Evolutionary conservation across 495 filamentous ascomycete genomes (phyloP), one percentile per base, ranked within the genome.

Genomic region (Podospora australis): DNA sequence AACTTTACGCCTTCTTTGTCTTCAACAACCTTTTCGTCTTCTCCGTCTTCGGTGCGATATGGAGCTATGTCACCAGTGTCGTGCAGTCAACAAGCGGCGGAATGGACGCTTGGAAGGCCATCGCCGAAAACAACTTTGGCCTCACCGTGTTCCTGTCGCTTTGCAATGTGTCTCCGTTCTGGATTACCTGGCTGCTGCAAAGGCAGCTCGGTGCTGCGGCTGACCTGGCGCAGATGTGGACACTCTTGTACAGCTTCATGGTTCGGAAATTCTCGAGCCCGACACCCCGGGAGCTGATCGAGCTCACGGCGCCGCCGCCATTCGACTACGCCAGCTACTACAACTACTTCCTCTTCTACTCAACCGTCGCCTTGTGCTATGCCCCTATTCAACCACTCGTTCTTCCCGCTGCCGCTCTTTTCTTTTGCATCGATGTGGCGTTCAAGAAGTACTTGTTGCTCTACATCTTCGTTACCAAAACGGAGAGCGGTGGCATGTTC

Each of bases 261-360:
- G 77, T 80, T 49, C 84, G 87, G 54, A 90, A 81, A 14, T 95
- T 95, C 57, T 78, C 87, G 43, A 78, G 76, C 44, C 91, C 92
- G 2, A 99, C 92, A 6, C 94, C 92, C 32, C 80, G 92, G 34
- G 86, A 99, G 64, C 73, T 88, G 54, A 97, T 97, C 57, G 88
- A 96, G 59, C 82, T 90, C 68, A 94, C 91, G 6, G 94, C 94
- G 32, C 92, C 92, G 38, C 88, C 86, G 2, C 68, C 86, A 9
- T 96, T 99, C 65, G 90, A 96, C 56, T 98, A 96, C 58, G 88
- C 92, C 42, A 88, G 79, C 50, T 96, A 97, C 69, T 97, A 96
- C 73, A 97, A 96, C 63, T 87, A 82, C 67, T 96, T 96, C 67
- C 74, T 97, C 14, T 99, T 87, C 69, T 96, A 96, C 64, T 73